Evolutionary conservation across 129 eudicot species (phyloP), one percentile per base, ranked within the genome.

Genomic region (Erigeron canadensis): DNA sequence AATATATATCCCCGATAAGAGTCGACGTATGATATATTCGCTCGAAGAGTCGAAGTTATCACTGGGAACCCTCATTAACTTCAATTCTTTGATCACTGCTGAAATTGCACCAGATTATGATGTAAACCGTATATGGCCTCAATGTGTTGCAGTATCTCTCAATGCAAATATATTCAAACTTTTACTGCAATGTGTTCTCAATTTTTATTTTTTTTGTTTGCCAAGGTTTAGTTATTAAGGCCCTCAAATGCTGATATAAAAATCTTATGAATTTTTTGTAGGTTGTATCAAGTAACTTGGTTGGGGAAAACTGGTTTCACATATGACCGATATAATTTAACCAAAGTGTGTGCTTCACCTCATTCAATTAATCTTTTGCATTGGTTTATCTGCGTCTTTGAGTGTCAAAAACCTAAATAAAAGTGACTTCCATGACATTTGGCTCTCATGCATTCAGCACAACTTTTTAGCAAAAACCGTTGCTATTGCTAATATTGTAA

Each of bases 221-320:
- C 15, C 0, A 21, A 15, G 7, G 42, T 13, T 59, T 71, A 64
- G 45, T 28, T 42, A 43, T 40, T 51, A n/a, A 75, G 65, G 45
- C 54, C 65, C 50, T 42, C 65, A 12, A 12, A 21, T 79, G 80
- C 88, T 91, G 81, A 88, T 84, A 46, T 65, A 58, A 60, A 81
- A 73, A 58, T 76, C 45, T 70, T 63, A 67, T 83, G 47, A 48
- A n/a, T 77, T 81, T 82, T 74, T 83, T 89, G 91, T 83, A 92
- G 98, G 95, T 85, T 93, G 79, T 89, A 83, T 77, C 98, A 93
- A 85, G 86, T 93, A 39, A 89, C 89, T 65, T 93, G 98, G 98
- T 72, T 87, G 98, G 76, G 67, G 86, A 80, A 87, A 47, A 83
- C 82, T 67, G 98, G 96, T 82, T 93, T 89, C 98, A 87, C 85